Base-by-base conservation (phyloP, 495 filamentous ascomycete genomes). In the Tricharina praecox region DNA sequence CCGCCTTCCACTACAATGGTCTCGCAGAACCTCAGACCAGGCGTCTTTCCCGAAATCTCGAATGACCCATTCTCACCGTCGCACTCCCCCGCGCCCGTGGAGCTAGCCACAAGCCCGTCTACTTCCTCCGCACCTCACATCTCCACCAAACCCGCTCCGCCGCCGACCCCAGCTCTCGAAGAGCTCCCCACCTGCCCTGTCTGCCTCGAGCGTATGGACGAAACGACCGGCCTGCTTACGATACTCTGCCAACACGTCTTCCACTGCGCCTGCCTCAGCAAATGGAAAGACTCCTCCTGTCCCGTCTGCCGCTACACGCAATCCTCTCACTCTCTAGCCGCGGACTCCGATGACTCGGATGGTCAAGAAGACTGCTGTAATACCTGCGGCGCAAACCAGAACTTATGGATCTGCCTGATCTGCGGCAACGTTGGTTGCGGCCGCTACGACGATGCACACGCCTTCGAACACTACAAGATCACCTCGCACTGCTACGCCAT, bases 231-330 rank as follows among this genome's bases (percentile, higher is more conserved):
- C 3, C 68, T 97, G 2, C 74, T 96, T 54, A 97, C 90, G 0
- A 96, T 96, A 28, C 77, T 88, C 51, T 97, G 90, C 63, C 92
- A 96, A 56, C 90, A 97, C 53, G 86, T 97, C 46, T 97, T 97
- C 61, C 90, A 97, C 66, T 97, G 90, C 62, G 85, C 81, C 4
- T 97, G 90, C 66, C 70, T 97, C 0, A 82, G 93, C 55, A 96
- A 93, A 58, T 97, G 90, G 90, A 81, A 80, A 58, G 90, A 88
- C 16, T 79, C 73, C 41, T 88, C 88, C 23, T 97, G 90, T 58
- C 90, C 90, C 0, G 85, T 97, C 11, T 97, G 90, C 56, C 79
- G 90, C 3, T 92, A 92, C 55, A 90, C 87, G 48, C 74, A 81
- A 60, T 68, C 48, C n/a, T 42, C 45, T 35, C 49, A 49, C 20